Evolutionary conservation across 2,329 filamentous ascomycete species (phyloP), one percentile per base, ranked within the genome.

Genomic region (Teratosphaeria gauchensis): DNA sequence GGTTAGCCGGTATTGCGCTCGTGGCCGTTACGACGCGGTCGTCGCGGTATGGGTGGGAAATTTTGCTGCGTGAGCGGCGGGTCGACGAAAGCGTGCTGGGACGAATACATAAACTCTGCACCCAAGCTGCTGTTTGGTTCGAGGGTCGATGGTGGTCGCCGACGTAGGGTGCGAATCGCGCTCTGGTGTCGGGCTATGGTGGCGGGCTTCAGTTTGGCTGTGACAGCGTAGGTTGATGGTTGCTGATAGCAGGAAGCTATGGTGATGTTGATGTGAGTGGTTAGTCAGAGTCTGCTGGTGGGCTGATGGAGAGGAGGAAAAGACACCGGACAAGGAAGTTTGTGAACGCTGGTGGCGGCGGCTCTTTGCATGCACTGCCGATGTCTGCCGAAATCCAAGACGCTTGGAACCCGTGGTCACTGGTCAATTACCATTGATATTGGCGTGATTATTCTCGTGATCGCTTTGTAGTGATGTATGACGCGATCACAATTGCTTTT

Each of bases 91-190:
- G 90, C 86, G 88, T 89, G 85, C 85, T 88, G 88, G 89, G 90
- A 88, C 90, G 91, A 91, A 96, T 95, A 95, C 91, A 95, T 95
- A 95, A 89, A 95, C 90, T 65, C 68, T 68, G 67, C 62, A 59
- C 65, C 64, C 52, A 66, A 62, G 62, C 57, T 51, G 60, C 28
- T 51, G 51, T 33, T 14, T 58, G 56, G 28, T 33, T 56, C 58
- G 56, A 53, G 51, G 33, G 32, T 51, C 51, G 54, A 52, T 60
- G 59, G 30, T 51, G 56, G 56, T 59, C 46, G 60, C 63, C 59
- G 56, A 58, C 62, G 59, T 59, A 59, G 60, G 19, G 19, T 48
- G 54, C 33, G 53, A 57, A 56, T 59, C 55, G 21, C 54, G 57
- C 51, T 31, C 58, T 61, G 59, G 24, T 33, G 57, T 61, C 61